Base-by-base conservation (phyloP, 2,329 filamentous ascomycete species). In the Sporothrix humicola region DNA sequence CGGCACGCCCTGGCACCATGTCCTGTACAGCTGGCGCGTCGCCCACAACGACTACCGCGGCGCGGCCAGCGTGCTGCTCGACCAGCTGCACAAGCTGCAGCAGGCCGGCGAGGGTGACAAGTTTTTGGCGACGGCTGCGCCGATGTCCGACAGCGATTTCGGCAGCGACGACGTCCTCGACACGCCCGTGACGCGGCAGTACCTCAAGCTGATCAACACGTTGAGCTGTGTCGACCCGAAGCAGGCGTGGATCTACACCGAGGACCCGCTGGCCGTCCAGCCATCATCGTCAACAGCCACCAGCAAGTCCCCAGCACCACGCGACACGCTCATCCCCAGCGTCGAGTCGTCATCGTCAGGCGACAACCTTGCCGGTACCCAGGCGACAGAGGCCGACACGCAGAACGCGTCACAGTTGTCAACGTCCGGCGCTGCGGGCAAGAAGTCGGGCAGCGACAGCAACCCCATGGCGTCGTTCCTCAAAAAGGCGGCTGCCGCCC, bases 161-260 rank as follows among this genome's bases (percentile, higher is more conserved):
- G 65, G 17, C 52, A 66, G 44, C 37, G 61, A 50, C 68, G 89
- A 91, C 75, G 84, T 85, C 3, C 83, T 90, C 12, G 89, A 91
- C 77, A 91, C 89, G 0, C 85, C 87, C 0, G 86, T 93, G 46
- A 90, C 91, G 65, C 89, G 92, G 77, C 92, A 93, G 79, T 96
- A 97, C 78, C 84, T 98, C n/a, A 87, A 94, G 75, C 88, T 99
- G 61, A 97, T 99, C 84, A 99, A 99, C 80, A 91, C 94, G 0
- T 85, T 99, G 75, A 93, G 92, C 77, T 97, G 94, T 76, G 94
- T 98, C 56, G 90, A 93, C 68, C 85, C 90, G 73, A 90, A 93
- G 75, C 92, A 97, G 79, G 92, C 91, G 1, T 99, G 97, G 88
- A 89, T 97, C 80, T 90, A 88, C 68, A 81, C 84, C n/a, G 84